Percentiles rank a stretch among this genome's conserved stretches.
Conservation (phyloP, 2,329 filamentous ascomycete genomes). For the Fusarium vanettenii region DNA sequence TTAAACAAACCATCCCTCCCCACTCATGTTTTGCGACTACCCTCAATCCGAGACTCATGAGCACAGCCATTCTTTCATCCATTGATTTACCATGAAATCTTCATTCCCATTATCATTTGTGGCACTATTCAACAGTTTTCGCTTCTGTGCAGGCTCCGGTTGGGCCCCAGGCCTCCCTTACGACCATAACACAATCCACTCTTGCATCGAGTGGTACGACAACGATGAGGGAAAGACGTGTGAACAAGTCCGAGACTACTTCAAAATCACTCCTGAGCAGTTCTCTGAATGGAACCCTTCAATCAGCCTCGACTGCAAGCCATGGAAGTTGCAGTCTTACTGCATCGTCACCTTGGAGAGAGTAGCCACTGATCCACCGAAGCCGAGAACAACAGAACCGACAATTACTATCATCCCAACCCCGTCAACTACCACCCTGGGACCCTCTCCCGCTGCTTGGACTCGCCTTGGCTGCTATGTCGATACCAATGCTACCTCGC, state of each 20-base stretch:
- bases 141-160: neutral
- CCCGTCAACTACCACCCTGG: neutral
- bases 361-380: neutral
- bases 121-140: rapidly evolving
- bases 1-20: neutral
- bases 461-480: neutral
- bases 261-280: neutral
- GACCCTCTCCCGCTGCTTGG: neutral
- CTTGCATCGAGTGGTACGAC: neutral
- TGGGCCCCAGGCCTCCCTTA: too few species aligned
- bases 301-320: neutral
- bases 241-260: neutral
- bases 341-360: neutral
- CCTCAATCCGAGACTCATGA: neutral
- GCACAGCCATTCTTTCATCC: neutral
- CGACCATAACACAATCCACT: neutral
- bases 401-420: neutral
- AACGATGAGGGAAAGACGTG: neutral
- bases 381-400: neutral
- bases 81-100: neutral
- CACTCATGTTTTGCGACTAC: neutral
- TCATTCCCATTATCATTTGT: neutral
- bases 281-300: neutral
- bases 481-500: neutral
- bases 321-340: neutral